Evolutionary conservation across 202 grass and related monocot genomes (phyloP).

Genomic region (Panicum hallii): DNA sequence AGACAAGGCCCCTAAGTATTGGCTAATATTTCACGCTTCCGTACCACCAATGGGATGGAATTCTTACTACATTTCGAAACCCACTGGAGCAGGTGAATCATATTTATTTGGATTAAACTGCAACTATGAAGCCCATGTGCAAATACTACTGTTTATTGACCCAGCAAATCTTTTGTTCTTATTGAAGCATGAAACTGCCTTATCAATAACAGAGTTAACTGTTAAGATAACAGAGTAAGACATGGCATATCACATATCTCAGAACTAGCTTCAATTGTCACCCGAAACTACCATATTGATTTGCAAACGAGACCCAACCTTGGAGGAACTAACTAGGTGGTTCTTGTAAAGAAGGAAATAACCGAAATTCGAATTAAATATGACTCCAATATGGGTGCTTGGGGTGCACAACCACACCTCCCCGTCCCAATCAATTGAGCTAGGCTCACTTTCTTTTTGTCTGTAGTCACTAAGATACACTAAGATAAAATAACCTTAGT

Average conservation of each 20-base stretch:
- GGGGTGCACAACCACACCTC: too few species aligned
- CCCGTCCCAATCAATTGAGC: too few species aligned
- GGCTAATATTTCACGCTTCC: slow-evolving; percentile 84
- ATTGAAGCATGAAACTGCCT: not conserved
- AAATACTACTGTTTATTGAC: slow-evolving; percentile 18
- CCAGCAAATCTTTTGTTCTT: slow-evolving; percentile 1
- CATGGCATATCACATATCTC: not conserved
- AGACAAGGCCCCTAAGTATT: slow-evolving; percentile 74
- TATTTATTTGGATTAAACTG: slow-evolving; percentile 1
- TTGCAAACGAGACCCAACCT: not conserved
- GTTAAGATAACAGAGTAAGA: not conserved
- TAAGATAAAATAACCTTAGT: not conserved
- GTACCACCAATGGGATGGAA: slow-evolving; percentile 90
- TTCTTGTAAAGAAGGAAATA: too few species aligned
- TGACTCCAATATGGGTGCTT: too few species aligned
- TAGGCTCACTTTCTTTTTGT: not conserved
- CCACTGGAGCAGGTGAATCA: slow-evolving; percentile 58
- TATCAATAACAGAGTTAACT: not conserved
- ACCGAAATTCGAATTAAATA: too few species aligned
- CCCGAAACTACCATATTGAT: not conserved
- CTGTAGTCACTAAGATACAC: not conserved
- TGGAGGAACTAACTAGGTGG: too few species aligned
- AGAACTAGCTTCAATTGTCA: not conserved
- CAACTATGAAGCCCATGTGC: not conserved
- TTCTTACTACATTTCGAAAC: slow-evolving; percentile 75